Base-by-base conservation (phyloP, 2,329 filamentous ascomycete species). In the Exophiala bonariae region DNA sequence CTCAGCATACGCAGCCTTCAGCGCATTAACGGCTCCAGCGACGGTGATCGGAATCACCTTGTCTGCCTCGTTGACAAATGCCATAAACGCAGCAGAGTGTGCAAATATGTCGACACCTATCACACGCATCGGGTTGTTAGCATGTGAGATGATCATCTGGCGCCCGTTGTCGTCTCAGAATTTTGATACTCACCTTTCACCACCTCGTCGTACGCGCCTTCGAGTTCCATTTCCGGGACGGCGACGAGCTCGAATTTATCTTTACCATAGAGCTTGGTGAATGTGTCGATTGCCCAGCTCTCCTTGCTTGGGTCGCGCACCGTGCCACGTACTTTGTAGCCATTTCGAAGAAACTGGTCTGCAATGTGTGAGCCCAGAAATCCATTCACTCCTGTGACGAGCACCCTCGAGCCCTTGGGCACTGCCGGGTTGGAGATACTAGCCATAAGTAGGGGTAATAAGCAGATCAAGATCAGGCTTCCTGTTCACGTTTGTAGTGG, bases 301-400 rank as follows among this genome's bases (percentile, higher is more conserved):
- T 26, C 32, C 17, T 68, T 72, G 2, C 56, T 49, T 0, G 49
- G 16, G 35, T 64, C 54, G 1, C 73, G 70, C 10, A 68, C 67
- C 1, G 71, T 72, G 1, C 73, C 74, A 13, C 72, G 69, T 13
- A 77, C 73, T 3, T 61, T 63, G 50, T 70, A 75, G 5, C 72
- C 72, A 13, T 58, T 59, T 14, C 61, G 41, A 7, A 70, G 63
- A 19, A 70, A 61, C 11, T 61, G 58, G 23, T 63, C 58, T 18
- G 66, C 61, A 6, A 66, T 59, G 10, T 60, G 55, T 16, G 59
- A 62, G 8, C 60, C 66, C 32, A 70, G 66, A 50, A 66, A 69
- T 30, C 67, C 67, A 38, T 67, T 70, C 32, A 64, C 63, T 22
- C 67, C 67, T 1, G 67, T 69, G 14, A 70, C 62, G 16, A 66